Conservation (phyloP, 257 asterid genomes). For the Solanum bulbocastanum region DNA sequence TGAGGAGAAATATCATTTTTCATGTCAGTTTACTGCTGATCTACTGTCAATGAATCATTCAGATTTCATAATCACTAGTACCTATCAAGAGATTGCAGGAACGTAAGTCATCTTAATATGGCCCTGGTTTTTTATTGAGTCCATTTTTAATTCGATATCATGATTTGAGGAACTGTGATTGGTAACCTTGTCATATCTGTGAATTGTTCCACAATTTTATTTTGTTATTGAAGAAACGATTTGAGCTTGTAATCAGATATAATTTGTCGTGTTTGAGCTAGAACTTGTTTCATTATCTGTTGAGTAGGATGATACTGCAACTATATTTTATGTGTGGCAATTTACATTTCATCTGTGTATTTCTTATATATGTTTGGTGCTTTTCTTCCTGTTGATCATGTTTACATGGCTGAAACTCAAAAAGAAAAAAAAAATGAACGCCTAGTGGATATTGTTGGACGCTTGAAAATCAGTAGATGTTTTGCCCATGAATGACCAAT, state of each 20-base stretch:
- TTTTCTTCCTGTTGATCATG: background rate
- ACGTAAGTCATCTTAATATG: conserved; percentile 44
- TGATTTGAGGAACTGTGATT: background rate
- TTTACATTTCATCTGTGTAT: background rate
- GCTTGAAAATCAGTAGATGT: background rate
- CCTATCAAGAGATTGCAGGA: conserved; percentile 98
- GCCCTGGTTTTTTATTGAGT: background rate
- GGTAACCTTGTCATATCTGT: background rate
- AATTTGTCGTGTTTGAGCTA: background rate
- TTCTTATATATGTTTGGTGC: background rate
- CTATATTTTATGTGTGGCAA: background rate
- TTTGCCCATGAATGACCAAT: background rate
- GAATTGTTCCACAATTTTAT: background rate
- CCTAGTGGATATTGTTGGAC: background rate
- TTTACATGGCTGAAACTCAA: background rate
- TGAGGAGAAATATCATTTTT: conserved; percentile 92
- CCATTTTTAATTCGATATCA: background rate
- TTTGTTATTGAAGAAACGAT: background rate
- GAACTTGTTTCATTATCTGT: background rate
- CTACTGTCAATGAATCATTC: conserved; percentile 90
- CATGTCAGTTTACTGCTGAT: conserved; percentile 97
- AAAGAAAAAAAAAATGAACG: background rate
- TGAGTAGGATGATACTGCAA: background rate
- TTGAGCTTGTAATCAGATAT: background rate
- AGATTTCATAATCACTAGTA: conserved; percentile 92